A percentile compares a stretch with the other conserved stretches of the same genome.
phyloP scores from a whole-genome alignment of 2,329 filamentous ascomycete genomes.

The Elsinoe perseae region DNA sequence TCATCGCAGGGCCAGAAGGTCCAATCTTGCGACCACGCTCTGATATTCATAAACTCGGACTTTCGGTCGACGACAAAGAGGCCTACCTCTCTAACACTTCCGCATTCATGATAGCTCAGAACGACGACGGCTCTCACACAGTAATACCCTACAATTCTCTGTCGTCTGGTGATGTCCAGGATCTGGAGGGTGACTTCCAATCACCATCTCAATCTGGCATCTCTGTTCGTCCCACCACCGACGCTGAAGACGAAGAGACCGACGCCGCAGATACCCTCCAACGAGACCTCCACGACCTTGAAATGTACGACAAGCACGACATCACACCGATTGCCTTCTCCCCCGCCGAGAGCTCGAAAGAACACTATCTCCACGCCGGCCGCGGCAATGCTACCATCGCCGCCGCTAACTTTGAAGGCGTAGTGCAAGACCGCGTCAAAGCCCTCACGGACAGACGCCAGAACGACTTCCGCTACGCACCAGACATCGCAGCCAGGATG shows the following conservation, averaged over 20 bases:
- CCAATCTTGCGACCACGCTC: neutral
- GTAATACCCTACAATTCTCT: neutral
- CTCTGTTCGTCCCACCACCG: neutral
- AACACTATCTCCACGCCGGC: conserved; percentile 20
- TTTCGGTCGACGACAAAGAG: neutral
- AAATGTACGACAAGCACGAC: conserved; percentile 20
- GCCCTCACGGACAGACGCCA: conserved; percentile 20
- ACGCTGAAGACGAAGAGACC: conserved; percentile 14
- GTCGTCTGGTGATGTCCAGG: neutral
- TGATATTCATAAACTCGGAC: neutral
- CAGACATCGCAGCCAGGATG: conserved; percentile 21
- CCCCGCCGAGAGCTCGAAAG: conserved; percentile 14
- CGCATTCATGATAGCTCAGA: neutral
- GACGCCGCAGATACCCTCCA: conserved; percentile 14
- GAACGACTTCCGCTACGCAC: conserved; percentile 19
- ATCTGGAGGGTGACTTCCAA: neutral
- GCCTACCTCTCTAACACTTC: neutral
- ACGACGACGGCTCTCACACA: neutral
- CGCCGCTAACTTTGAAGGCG: conserved; percentile 22
- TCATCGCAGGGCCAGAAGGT: neutral
- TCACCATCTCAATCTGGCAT: neutral
- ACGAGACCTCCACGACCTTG: conserved; percentile 19
- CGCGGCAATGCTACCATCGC: conserved; percentile 24
- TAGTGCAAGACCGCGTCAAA: conserved; percentile 25
- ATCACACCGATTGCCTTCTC: conserved; percentile 18